Percentiles rank a stretch among this genome's conserved stretches.
Conservation (phyloP, 208 protist species). For the Trichomonas vaginalis region DNA sequence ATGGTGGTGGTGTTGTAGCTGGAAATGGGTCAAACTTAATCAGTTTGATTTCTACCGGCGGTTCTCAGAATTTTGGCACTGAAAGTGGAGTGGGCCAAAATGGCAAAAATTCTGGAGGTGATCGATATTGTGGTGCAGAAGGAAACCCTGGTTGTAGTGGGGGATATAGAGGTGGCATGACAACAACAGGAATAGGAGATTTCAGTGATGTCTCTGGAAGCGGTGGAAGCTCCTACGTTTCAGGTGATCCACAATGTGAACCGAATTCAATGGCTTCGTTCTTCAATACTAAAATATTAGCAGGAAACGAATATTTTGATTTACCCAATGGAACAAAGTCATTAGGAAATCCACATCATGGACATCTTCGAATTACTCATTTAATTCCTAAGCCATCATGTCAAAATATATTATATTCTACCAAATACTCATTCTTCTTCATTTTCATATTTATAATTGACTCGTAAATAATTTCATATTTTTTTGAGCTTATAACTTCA, state of each 20-base stretch:
- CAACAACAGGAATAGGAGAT: not conserved
- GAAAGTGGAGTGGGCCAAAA: not conserved
- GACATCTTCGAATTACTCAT: not conserved
- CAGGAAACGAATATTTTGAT: not conserved
- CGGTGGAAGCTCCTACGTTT: no score
- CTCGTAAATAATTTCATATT: no score
- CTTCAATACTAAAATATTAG: not conserved
- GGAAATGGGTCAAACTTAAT: not conserved
- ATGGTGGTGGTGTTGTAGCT: not conserved
- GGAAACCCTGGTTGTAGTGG: not conserved
- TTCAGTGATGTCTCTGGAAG: not conserved
- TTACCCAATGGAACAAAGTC: not conserved
- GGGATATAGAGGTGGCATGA: not conserved
- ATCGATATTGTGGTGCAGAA: not conserved
- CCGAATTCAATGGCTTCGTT: not conserved
- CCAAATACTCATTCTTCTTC: no score
- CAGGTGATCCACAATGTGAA: no score
- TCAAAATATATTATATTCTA: no score
- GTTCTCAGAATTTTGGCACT: not conserved
- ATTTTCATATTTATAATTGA: no score
- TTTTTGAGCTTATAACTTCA: no score
- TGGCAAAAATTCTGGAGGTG: not conserved
- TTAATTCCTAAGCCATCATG: no score
- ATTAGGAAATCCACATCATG: not conserved
- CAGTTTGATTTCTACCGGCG: not conserved